Evolutionary conservation across 2,329 filamentous ascomycete species (phyloP), one percentile per base, ranked within the genome.

Genomic region (Capronia coronata): DNA sequence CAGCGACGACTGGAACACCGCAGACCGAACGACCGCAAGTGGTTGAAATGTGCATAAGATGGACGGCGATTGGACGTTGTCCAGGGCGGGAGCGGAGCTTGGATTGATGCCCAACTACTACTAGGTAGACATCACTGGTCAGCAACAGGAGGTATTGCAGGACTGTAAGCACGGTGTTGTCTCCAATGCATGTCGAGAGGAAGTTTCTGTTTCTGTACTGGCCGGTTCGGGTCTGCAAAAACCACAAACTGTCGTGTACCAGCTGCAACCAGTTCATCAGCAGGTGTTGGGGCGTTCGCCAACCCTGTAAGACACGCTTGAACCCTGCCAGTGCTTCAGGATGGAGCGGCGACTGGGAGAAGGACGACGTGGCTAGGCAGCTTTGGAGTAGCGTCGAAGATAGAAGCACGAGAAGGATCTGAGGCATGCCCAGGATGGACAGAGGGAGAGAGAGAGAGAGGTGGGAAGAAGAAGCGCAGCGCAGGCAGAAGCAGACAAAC

Each of bases 61-160:
- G 27, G 9, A 30, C 40, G 30, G 19, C 50, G 46, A 59, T 59
- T 59, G 56, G 56, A 27, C 46, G 49, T 45, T 41, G 46, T 50
- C 41, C 45, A 37, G 14, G 21, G 29, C 47, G 48, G 43, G 51
- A 48, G 51, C 46, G 35, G 42, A 43, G 49, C 39, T 38, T 50
- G 40, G 46, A 46, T 39, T 57, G 52, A 51, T 55, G 52, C 54
- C 54, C 54, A 54, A 52, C 48, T 35, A n/a, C n/a, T n/a, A n/a
- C n/a, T n/a, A n/a, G n/a, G n/a, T n/a, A 22, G 34, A 37, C 29
- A 41, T 21, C 11, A 52, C 37, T 51, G 54, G 51, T 50, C 38
- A 37, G 43, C 37, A n/a, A 23, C 37, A 39, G 18, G 25, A 22
- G 19, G 32, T 44, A 42, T 41, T 29, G 48, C 44, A 50, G 48